Percentiles rank a stretch among this genome's conserved stretches.
phyloP scores from a whole-genome alignment of 2,329 filamentous ascomycete genomes.

The Ophiocordyceps australis region DNA sequence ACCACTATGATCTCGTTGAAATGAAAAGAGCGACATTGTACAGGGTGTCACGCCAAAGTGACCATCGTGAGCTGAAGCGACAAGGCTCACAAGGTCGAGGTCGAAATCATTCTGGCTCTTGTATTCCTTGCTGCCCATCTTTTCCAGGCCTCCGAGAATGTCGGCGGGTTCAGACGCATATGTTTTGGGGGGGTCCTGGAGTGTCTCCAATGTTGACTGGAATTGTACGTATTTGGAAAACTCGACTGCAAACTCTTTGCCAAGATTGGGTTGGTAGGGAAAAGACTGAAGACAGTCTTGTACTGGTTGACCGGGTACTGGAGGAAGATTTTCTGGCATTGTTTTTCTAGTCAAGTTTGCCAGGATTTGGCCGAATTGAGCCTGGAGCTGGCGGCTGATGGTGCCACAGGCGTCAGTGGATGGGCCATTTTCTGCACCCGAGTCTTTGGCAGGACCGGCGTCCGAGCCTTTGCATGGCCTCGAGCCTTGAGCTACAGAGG shows the following conservation, averaged over 20 bases:
- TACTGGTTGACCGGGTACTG: neutral
- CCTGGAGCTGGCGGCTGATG: neutral
- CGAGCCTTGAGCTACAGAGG: too few relatives aligned
- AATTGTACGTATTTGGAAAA: constrained; percentile 3
- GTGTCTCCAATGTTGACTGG: constrained; percentile 3
- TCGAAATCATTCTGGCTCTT: constrained; percentile 1
- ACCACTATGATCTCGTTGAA: neutral
- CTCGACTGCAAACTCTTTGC: constrained; percentile 1
- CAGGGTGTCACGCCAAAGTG: constrained; percentile 1
- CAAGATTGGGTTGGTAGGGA: constrained; percentile 2
- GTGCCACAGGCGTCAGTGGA: neutral
- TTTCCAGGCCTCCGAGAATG: constrained; percentile 2
- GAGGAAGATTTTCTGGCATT: neutral
- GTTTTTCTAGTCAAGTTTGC: too few relatives aligned
- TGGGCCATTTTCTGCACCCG: too few relatives aligned
- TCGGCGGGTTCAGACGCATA: constrained; percentile 2
- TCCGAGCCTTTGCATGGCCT: too few relatives aligned
- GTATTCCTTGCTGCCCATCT: neutral
- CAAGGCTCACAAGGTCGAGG: constrained; percentile 1
- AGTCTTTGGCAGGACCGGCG: too few relatives aligned
- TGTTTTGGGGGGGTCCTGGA: constrained; percentile 2
- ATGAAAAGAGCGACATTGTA: constrained; percentile 1
- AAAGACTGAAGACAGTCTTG: constrained; percentile 1
- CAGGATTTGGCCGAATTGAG: neutral
- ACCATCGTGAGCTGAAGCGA: constrained; percentile 2